These are phyloP conservation scores for Polygonum maritimum DNA, from an alignment of 148 eudicot genomes.

Conservation along the genomic window DNA sequence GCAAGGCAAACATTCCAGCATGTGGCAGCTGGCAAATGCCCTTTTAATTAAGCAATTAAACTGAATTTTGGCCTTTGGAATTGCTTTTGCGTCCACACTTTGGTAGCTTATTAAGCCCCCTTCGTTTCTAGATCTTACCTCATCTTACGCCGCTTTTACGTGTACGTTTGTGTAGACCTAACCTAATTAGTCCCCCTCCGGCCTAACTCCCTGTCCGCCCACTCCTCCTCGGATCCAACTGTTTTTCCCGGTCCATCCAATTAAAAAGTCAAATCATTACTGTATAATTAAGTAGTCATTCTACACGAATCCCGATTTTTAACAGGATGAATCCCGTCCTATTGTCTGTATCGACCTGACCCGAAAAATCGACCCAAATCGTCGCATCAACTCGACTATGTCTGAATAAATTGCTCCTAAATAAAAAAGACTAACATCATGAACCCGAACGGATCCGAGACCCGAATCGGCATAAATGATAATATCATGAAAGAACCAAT, in stretches of 20 bases:
- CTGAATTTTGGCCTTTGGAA: not conserved
- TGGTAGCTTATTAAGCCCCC: not conserved
- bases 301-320: not conserved
- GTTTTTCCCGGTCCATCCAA: not conserved
- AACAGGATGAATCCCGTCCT: not conserved
- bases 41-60: not conserved
- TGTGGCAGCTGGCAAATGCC: not conserved
- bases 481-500: not conserved
- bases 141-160: not conserved
- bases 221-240: not conserved
- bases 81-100: conserved; percentile 7
- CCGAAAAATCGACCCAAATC: too few relatives aligned
- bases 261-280: not conserved
- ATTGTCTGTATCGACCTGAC: not conserved
- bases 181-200: not conserved
- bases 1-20: conserved; percentile 5
- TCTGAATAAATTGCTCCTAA: too few relatives aligned
- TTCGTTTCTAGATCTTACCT: not conserved
- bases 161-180: not conserved
- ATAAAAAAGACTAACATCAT: too few relatives aligned
- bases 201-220: not conserved
- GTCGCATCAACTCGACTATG: too few relatives aligned
- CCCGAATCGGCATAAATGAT: too few relatives aligned
- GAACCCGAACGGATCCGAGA: too few relatives aligned
- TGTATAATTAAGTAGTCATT: not conserved